A percentile compares a stretch with the other conserved stretches of the same genome.
These are phyloP conservation scores for Linum trigynum DNA, from an alignment of 345 rosid species.

Conservation along the genomic window DNA sequence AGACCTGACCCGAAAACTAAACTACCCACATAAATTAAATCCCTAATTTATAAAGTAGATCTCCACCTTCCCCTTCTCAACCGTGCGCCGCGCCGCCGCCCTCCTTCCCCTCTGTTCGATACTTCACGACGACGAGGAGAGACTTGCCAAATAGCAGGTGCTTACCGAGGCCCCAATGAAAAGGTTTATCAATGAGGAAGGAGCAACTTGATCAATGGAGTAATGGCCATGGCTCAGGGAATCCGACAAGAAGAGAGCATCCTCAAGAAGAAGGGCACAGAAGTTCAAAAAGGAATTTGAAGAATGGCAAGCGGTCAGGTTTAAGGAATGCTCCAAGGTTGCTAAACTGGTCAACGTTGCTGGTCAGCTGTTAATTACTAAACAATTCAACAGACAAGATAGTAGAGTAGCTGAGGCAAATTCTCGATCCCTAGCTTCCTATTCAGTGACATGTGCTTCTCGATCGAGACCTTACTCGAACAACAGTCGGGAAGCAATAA, in stretches of 20 bases:
- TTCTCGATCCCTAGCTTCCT: conserved; percentile 32
- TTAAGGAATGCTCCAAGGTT: conserved; percentile 52
- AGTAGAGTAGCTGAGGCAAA: conserved; percentile 13
- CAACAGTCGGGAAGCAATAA: background rate
- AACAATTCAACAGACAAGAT: conserved; percentile 18
- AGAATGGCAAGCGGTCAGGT: conserved; percentile 85
- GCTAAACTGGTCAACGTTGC: conserved; percentile 25
- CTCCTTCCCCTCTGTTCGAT: too few relatives aligned
- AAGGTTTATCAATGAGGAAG: conserved; percentile 50
- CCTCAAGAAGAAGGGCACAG: conserved; percentile 93
- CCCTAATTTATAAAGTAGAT: too few relatives aligned
- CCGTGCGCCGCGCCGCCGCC: too few relatives aligned
- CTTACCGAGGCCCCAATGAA: conserved; percentile 60
- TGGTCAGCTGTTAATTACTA: conserved; percentile 15
- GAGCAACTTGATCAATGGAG: conserved; percentile 24
- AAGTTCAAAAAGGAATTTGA: conserved; percentile 84
- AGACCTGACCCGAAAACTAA: too few relatives aligned
- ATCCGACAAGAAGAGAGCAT: conserved; percentile 57
- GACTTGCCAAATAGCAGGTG: conserved; percentile 40
- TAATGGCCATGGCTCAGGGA: conserved; percentile 20
- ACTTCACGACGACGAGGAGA: background rate
- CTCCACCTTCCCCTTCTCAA: too few relatives aligned
- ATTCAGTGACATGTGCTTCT: conserved; percentile 37
- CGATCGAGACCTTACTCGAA: conserved; percentile 27
- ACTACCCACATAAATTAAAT: too few relatives aligned